Percentiles rank a stretch among this genome's conserved stretches.
Conservation (phyloP, 768 basidiomycete species). For the Sistotremastrum niveocremeum region DNA sequence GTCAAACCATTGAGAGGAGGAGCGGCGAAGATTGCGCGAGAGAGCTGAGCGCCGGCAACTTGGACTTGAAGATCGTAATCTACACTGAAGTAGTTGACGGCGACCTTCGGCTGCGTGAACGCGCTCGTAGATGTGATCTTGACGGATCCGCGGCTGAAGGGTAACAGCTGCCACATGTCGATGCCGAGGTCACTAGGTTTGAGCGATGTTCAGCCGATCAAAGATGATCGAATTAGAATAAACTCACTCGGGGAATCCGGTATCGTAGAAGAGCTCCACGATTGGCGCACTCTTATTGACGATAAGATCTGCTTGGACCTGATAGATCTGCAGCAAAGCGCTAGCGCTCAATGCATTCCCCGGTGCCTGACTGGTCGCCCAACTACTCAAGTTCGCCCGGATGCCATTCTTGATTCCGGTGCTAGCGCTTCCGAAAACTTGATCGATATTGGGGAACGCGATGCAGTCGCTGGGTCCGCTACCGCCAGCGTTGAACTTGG, state of each 20-base stretch:
- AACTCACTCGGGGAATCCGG: constrained; percentile 31
- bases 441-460: constrained; percentile 36
- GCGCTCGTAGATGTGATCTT: constrained; percentile 32
- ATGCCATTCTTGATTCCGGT: constrained; percentile 13
- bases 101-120: constrained; percentile 32
- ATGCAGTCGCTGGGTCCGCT: constrained; percentile 34
- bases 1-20: constrained; percentile 28
- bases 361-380: constrained; percentile 30
- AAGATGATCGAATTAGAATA: neutral
- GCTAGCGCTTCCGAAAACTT: constrained; percentile 27
- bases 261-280: constrained; percentile 33
- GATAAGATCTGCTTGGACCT: constrained; percentile 34
- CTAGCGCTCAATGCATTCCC: constrained; percentile 23
- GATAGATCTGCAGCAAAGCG: constrained; percentile 29
- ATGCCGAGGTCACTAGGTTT: constrained; percentile 29
- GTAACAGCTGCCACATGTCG: constrained; percentile 39
- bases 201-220: neutral
- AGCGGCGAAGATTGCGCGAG: constrained; percentile 27
- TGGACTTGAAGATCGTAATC: constrained; percentile 37
- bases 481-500: constrained; percentile 27
- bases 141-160: constrained; percentile 41
- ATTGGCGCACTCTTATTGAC: constrained; percentile 35
- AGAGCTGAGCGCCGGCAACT: constrained; percentile 31
- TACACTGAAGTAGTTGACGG: constrained; percentile 37
- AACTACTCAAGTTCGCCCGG: constrained; percentile 21